Conservation (phyloP, 2,329 filamentous ascomycete genomes). For the Neonectria sp. region DNA sequence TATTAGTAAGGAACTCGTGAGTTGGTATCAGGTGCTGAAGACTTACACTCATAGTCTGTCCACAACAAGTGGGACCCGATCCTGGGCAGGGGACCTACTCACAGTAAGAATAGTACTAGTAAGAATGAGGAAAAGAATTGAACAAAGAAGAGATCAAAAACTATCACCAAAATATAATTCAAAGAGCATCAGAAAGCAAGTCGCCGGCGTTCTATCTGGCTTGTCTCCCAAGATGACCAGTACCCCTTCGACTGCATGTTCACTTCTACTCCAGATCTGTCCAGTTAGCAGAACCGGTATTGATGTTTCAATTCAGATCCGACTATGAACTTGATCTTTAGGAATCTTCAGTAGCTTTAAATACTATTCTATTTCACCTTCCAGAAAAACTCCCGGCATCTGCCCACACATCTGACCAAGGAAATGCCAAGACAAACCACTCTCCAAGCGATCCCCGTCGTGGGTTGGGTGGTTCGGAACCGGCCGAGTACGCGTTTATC, state of each 20-base stretch:
- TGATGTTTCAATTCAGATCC: neutral
- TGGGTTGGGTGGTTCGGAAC: neutral
- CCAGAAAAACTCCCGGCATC: neutral
- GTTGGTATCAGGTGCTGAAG: neutral
- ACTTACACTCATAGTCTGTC: neutral
- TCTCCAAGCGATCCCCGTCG: neutral
- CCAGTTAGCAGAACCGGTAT: neutral
- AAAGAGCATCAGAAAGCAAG: too few species aligned
- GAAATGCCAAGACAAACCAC: neutral
- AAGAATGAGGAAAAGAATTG: neutral
- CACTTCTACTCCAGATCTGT: too few species aligned
- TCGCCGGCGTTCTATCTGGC: neutral
- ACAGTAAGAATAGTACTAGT: neutral
- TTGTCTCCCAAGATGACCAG: neutral
- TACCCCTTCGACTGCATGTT: neutral
- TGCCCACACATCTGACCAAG: neutral
- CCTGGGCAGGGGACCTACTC: neutral
- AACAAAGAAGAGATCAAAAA: neutral
- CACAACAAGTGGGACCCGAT: neutral
- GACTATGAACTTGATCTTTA: neutral
- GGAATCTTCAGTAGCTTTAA: neutral
- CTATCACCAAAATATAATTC: too few species aligned
- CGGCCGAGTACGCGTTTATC: constrained; percentile 12
- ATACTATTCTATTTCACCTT: neutral
- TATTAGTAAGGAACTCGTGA: neutral